Percentiles rank a stretch among this genome's conserved stretches.
phyloP scores from a whole-genome alignment of 257 asterid species.

The Petunia secreta region DNA sequence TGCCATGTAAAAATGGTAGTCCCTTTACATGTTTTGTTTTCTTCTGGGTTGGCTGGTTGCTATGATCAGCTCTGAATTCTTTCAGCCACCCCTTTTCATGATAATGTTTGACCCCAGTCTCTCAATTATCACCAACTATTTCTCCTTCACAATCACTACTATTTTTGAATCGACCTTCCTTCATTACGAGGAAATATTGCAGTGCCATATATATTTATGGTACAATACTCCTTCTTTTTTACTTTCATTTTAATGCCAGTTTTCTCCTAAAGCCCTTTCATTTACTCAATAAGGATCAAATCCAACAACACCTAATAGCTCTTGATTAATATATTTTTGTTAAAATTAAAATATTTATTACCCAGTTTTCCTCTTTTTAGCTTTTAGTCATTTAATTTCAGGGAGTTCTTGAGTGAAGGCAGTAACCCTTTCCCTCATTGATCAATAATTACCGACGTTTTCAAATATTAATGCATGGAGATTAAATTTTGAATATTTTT shows the following conservation, averaged over 20 bases:
- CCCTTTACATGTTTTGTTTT: slow-evolving; percentile 43
- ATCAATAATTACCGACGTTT: not conserved
- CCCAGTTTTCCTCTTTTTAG: not conserved
- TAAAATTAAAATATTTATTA: not conserved
- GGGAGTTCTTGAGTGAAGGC: not conserved
- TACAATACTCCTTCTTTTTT: too few relatives aligned
- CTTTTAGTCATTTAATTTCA: too few relatives aligned
- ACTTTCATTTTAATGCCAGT: too few relatives aligned
- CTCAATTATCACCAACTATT: not conserved
- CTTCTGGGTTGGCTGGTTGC: slow-evolving; percentile 52
- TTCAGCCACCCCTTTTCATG: slow-evolving; percentile 41
- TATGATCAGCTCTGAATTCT: slow-evolving; percentile 37
- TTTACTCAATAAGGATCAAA: not conserved
- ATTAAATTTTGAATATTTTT: not conserved
- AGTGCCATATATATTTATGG: not conserved
- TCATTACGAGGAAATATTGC: too few relatives aligned
- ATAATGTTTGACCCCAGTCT: slow-evolving; percentile 27
- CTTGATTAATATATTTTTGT: not conserved
- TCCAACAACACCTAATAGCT: not conserved
- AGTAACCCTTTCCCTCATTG: not conserved
- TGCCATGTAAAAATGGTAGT: slow-evolving; percentile 24
- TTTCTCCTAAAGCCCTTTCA: too few relatives aligned
- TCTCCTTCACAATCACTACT: not conserved
- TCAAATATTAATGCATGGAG: slow-evolving; percentile 19
- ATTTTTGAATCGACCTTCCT: not conserved